A percentile compares a stretch with the other conserved stretches of the same genome.
phyloP scores from a whole-genome alignment of 208 protist genomes.

The Leishmania arabica region DNA sequence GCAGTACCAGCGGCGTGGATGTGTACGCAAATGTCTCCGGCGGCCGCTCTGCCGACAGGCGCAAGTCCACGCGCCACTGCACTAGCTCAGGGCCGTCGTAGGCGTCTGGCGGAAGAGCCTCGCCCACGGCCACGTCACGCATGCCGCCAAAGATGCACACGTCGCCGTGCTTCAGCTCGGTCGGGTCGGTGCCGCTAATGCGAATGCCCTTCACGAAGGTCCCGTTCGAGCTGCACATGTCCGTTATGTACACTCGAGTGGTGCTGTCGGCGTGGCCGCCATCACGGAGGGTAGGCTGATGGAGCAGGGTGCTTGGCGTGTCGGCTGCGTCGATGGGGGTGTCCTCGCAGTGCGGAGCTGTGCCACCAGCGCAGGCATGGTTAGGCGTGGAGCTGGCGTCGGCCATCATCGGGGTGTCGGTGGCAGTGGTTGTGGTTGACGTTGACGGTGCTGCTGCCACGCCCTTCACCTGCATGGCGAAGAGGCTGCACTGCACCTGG shows the following conservation, averaged over 20 bases:
- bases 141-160: slow-evolving; percentile 84
- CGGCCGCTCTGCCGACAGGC: neutral
- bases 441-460: neutral
- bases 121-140: slow-evolving; percentile 70
- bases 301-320: neutral
- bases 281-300: neutral
- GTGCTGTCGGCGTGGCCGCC: neutral
- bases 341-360: neutral
- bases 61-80: slow-evolving; percentile 64
- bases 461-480: slow-evolving; percentile 21
- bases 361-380: neutral
- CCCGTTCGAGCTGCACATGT: slow-evolving; percentile 87
- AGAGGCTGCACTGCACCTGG: slow-evolving; percentile 78
- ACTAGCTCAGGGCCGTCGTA: slow-evolving; percentile 69
- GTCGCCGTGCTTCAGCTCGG: slow-evolving; percentile 63
- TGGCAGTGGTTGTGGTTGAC: neutral
- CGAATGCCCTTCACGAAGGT: slow-evolving; percentile 86
- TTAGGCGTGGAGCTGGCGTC: slow-evolving; percentile 2
- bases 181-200: slow-evolving; percentile 43
- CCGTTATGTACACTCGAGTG: slow-evolving; percentile 54
- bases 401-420: neutral
- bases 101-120: slow-evolving; percentile 48
- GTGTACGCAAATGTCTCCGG: slow-evolving; percentile 44
- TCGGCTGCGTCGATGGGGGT: slow-evolving; percentile 1
- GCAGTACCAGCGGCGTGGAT: slow-evolving; percentile 59